Evolutionary conservation across 495 filamentous ascomycete species (phyloP).

Genomic region (Pyrenopolyporus hunteri): DNA sequence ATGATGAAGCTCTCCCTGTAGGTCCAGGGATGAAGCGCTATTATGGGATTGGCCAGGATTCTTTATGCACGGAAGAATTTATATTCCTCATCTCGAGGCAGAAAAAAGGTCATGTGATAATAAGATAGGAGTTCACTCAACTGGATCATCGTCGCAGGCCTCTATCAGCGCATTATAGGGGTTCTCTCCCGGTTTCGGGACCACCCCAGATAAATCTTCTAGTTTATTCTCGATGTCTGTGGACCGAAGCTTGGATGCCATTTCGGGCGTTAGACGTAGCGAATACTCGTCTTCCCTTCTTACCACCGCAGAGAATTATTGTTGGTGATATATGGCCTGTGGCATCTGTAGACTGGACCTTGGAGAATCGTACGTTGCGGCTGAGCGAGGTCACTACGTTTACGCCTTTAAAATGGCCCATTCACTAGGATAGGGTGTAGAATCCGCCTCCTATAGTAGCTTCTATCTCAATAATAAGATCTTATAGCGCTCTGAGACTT

Average conservation of each 20-base stretch:
- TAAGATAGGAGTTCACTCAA: constrained; percentile 45
- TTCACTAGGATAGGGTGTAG: no score
- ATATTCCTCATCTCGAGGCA: background rate
- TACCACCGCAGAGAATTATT: background rate
- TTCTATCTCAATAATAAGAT: no score
- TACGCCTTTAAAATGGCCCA: no score
- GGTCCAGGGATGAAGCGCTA: background rate
- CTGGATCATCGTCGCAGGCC: constrained; percentile 63
- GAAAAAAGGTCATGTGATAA: background rate
- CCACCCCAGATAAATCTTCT: constrained; percentile 62
- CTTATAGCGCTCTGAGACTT: no score
- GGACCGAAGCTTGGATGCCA: constrained; percentile 46
- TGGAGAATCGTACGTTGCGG: no score
- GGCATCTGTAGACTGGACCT: no score
- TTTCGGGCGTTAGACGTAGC: constrained; percentile 16
- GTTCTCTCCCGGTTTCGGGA: constrained; percentile 59
- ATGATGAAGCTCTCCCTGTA: background rate
- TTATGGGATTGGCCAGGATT: background rate
- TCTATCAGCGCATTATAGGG: constrained; percentile 79
- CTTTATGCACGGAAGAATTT: background rate
- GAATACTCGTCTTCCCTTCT: background rate
- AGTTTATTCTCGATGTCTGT: constrained; percentile 59
- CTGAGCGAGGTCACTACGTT: no score
- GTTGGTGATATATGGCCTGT: no score
- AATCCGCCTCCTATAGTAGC: no score